Conservation (phyloP, 495 filamentous ascomycete species). For the Geoglossum glabrum region DNA sequence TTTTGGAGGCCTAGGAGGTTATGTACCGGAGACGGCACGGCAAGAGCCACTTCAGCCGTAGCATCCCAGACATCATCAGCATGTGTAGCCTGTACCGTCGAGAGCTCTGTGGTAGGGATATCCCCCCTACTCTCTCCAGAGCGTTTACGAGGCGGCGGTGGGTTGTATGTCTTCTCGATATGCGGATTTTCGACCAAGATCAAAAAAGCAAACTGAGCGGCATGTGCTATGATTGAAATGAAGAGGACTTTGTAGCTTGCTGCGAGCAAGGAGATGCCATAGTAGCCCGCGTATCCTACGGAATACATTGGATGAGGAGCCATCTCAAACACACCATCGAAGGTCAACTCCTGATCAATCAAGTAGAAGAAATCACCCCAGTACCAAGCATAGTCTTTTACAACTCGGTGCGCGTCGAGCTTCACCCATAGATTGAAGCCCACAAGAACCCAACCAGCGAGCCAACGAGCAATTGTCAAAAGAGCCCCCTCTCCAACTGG, state of each 20-base stretch:
- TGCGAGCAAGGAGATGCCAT: conserved; percentile 95
- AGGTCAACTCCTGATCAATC: conserved; percentile 92
- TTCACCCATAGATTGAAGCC: conserved; percentile 98
- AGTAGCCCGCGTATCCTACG: conserved; percentile 93
- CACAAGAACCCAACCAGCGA: conserved; percentile 58
- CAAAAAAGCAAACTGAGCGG: conserved; percentile 84
- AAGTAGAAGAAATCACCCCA: conserved; percentile 99
- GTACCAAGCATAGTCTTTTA: conserved; percentile 99
- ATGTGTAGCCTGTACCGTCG: conserved; percentile 9
- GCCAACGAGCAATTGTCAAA: conserved; percentile 59
- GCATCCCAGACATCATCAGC: conserved; percentile 7
- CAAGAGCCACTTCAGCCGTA: conserved; percentile 16
- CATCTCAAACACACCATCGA: conserved; percentile 98
- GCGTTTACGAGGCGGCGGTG: conserved; percentile 50
- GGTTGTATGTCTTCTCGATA: conserved; percentile 95
- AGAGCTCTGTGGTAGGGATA: conserved; percentile 12
- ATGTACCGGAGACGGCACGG: conserved; percentile 46
- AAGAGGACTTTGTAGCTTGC: conserved; percentile 93
- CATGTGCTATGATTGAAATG: conserved; percentile 89
- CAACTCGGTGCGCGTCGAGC: conserved; percentile 90
- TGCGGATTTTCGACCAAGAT: conserved; percentile 84
- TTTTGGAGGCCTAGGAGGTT: conserved; percentile 64
- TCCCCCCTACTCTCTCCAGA: conserved; percentile 15
- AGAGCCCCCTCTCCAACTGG: conserved; percentile 48
- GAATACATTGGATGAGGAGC: conserved; percentile 99